Evolutionary conservation across 306 rosid genomes (phyloP), one percentile per base, ranked within the genome.

Genomic region (Pterocarpus santalinus): DNA sequence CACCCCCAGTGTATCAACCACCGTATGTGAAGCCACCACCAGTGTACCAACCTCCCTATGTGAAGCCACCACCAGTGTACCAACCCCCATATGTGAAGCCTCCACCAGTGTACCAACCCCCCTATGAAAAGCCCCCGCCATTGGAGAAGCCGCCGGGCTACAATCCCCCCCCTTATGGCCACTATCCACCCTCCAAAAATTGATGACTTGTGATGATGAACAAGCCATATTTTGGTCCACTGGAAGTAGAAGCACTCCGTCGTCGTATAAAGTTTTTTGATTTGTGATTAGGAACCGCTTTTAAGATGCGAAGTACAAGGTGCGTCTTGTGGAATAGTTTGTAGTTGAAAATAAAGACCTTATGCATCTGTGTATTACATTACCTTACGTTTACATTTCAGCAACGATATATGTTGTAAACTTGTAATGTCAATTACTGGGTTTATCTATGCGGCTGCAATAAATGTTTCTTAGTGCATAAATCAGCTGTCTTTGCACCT

Each of bases 111-210:
- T 75, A 75, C 6, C 5, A 44, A 3, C 85, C 86, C 0, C 82
- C 84, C 0, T 33, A 35, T 35, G 73, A 35, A 41, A 67, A 60
- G 0, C 81, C 74, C 5, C 78, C 69, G n/a, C 70, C 58, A 55
- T 51, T 47, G 12, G 13, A 6, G 44, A 60, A 52, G 81, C 81
- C 75, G 30, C 69, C 75, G 0, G 28, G 11, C 3, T 83, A 73
- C 72, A 60, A 74, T 5, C 71, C 80, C 2, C 80, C 65, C 57
- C 80, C 67, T 4, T 73, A 67, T 73, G 73, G 84, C 4, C 60
- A 14, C 30, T 49, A 49, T 22, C 77, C 73, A 38, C 73, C 78
- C 3, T 73, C 62, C 34, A 68, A 74, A 16, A 79, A 51, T 2
- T 68, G 75, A 65, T 73, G 60, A 11, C 28, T 34, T 16, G 16